phyloP scores from a whole-genome alignment of 257 asterid genomes.

The Linderniella brevidens region DNA sequence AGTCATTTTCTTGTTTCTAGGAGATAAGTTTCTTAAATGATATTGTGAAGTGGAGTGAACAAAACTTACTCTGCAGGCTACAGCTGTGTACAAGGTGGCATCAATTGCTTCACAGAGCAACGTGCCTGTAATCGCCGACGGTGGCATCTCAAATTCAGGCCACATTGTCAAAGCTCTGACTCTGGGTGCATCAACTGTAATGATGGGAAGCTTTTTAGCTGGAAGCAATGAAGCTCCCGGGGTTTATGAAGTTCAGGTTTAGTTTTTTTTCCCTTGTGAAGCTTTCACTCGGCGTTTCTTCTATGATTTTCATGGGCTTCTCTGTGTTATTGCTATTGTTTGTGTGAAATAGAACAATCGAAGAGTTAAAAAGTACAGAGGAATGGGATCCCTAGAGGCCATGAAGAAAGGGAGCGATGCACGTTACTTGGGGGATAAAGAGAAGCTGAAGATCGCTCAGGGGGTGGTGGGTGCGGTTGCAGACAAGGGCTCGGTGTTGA shows the following conservation, averaged over 20 bases:
- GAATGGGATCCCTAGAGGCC: slow-evolving; percentile 96
- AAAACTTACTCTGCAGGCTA: slow-evolving; percentile 32
- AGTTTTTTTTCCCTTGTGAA: too few relatives aligned
- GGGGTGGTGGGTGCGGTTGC: slow-evolving; percentile 90
- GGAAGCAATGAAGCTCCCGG: slow-evolving; percentile 94
- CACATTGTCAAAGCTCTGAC: slow-evolving; percentile 85
- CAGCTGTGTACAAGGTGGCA: slow-evolving; percentile 85
- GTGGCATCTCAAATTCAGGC: slow-evolving; percentile 94
- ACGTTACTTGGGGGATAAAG: slow-evolving; percentile 74
- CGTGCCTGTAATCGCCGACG: slow-evolving; percentile 84
- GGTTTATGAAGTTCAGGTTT: slow-evolving; percentile 47
- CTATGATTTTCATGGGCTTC: too few relatives aligned
- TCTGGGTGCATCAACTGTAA: slow-evolving; percentile 82
- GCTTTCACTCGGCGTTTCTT: too few relatives aligned
- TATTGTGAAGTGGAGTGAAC: too few relatives aligned
- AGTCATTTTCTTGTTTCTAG: too few relatives aligned
- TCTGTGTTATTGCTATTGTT: too few relatives aligned
- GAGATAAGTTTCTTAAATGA: too few relatives aligned
- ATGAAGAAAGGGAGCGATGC: slow-evolving; percentile 90
- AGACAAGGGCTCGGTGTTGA: slow-evolving; percentile 73
- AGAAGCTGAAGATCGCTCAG: slow-evolving; percentile 81
- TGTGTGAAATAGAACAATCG: slow-evolving; percentile 24
- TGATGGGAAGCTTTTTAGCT: slow-evolving; percentile 92
- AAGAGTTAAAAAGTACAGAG: slow-evolving; percentile 58
- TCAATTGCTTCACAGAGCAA: slow-evolving; percentile 57